Base-by-base conservation (phyloP, 441 rosid species). In the Heliophila coronopifolia region DNA sequence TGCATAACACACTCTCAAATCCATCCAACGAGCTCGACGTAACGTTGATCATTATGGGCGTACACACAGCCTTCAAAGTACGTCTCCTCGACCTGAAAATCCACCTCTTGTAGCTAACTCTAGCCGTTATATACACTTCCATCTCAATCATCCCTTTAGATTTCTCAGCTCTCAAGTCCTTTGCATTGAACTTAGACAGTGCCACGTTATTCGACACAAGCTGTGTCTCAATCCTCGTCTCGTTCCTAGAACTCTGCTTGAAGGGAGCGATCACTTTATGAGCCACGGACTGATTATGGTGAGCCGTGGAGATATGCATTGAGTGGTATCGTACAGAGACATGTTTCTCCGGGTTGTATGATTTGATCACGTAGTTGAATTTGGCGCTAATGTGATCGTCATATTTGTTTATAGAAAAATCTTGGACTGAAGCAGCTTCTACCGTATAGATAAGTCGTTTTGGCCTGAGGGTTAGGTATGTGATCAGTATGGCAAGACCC, bases 401-500 rank as follows among this genome's bases (percentile, higher is more conserved):
- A 2, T 65, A 46, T 49, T 48, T 48, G 55, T 56, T 50, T 5
- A 84, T 52, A 50, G 69, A 58, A 54, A 75, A 80, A 14, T 78
- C 66, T 38, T 63, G 68, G 51, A 83, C 39, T 1, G 79, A 77
- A 3, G 76, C 84, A 0, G 77, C 78, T 46, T 86, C 92, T 1
- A 84, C 28, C 1, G 83, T 47, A 72, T 64, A 78, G 5, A 39
- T 57, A 7, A 82, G 68, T 39, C 65, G 73, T 34, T 79, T 77
- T 0, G 98, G 95, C 61, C 67, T 66, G 39, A 90, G 47, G 12
- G 70, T 54, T 4, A 84, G 77, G 92, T 94, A 86, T 6, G 74
- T 45, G 70, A 84, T 73, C 47, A 90, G 58, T 32, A 82, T 57
- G 14, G 69, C 74, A 4, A 84, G n/a, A 10, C 81, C 98, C 38